Percentiles rank a stretch among this genome's conserved stretches.
Evolutionary conservation across 495 filamentous ascomycete genomes (phyloP).

Genomic region (Margaritispora aquatica): DNA sequence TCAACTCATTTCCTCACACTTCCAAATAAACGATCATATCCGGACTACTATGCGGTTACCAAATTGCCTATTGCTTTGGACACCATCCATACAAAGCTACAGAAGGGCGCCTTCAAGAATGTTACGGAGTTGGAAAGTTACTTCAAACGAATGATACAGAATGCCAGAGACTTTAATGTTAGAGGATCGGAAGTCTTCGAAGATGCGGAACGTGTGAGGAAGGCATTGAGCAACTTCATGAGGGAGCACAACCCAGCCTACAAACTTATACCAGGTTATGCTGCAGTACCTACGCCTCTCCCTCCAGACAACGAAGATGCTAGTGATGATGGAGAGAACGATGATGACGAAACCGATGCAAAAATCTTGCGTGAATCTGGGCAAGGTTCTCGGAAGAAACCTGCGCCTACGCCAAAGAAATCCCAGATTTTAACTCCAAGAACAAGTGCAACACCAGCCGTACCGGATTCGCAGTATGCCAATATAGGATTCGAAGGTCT

Average conservation of each 20-base stretch:
- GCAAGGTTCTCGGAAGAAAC: conserved; percentile 10
- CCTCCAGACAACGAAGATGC: conserved; percentile 30
- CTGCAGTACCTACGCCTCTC: conserved; percentile 57
- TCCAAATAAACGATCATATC: conserved; percentile 51
- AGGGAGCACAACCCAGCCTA: conserved; percentile 69
- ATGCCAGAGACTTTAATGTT: conserved; percentile 68
- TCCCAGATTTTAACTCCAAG: conserved; percentile 19
- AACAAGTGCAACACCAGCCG: conserved; percentile 41
- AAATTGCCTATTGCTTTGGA: conserved; percentile 70
- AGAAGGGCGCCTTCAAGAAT: conserved; percentile 52
- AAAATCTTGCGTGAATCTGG: not conserved
- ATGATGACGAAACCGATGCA: conserved; percentile 32
- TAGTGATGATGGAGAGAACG: conserved; percentile 27
- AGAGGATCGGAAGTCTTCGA: conserved; percentile 58
- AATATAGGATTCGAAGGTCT: conserved; percentile 53
- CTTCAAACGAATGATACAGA: conserved; percentile 69
- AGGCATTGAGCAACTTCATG: conserved; percentile 71
- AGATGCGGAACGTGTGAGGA: conserved; percentile 70
- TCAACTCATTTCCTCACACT: conserved; percentile 66
- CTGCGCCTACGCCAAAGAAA: conserved; percentile 29
- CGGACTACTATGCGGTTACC: conserved; percentile 70
- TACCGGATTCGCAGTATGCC: conserved; percentile 32
- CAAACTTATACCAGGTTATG: conserved; percentile 46
- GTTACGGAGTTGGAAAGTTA: conserved; percentile 63
- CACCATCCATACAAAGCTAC: conserved; percentile 64